A percentile compares a stretch with the other conserved stretches of the same genome.
These are phyloP conservation scores for Cucurbitaria berberidis DNA, from an alignment of 2,329 filamentous ascomycete species.

Conservation along the genomic window DNA sequence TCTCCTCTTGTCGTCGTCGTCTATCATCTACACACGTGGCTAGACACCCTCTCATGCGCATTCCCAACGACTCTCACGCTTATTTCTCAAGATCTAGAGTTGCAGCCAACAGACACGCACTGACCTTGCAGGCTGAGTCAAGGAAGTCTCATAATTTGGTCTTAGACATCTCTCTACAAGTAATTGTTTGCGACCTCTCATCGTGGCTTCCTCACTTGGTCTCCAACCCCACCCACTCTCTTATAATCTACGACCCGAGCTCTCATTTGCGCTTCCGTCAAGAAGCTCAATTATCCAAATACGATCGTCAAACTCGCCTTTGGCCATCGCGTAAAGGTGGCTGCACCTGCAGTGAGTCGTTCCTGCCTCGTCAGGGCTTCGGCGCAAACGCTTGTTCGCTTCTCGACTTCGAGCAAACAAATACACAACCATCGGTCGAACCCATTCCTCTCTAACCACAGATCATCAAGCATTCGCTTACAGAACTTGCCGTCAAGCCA, in stretches of 20 bases:
- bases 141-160: not conserved
- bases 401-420: constrained; percentile 6
- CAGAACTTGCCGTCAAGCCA: not conserved
- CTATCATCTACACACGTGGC: not conserved
- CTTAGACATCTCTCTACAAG: not conserved
- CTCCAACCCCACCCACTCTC: not conserved
- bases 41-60: not conserved
- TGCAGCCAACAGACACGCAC: not conserved
- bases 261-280: not conserved
- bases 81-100: not conserved
- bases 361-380: not conserved
- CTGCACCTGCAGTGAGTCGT: not conserved
- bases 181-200: not conserved
- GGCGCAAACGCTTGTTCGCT: constrained; percentile 1
- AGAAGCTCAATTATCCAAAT: not conserved
- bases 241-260: too few relatives aligned
- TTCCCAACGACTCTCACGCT: not conserved
- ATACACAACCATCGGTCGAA: not conserved
- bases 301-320: not conserved
- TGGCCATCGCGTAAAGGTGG: not conserved
- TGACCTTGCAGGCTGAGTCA: not conserved
- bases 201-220: not conserved
- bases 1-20: not conserved
- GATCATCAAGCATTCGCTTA: not conserved
- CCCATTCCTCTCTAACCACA: not conserved